Evolutionary conservation across 805 yeast species (phyloP).

Genomic region (Jamesozyma gamospora): DNA sequence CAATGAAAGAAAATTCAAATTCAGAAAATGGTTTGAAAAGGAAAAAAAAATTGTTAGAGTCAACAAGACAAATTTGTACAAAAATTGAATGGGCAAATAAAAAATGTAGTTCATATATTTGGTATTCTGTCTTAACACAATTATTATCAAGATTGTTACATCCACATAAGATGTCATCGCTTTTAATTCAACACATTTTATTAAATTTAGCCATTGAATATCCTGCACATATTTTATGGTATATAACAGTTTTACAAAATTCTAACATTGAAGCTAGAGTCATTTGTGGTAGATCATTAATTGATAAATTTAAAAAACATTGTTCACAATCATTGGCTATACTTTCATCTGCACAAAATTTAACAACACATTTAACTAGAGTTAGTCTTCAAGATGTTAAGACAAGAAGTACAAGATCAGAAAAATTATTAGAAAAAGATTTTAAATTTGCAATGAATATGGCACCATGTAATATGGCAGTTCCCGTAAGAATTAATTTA

Average conservation of each 20-base stretch:
- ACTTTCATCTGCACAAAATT: slow-evolving; percentile 16
- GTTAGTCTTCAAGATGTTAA: slow-evolving; percentile 23
- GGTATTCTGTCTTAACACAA: slow-evolving; percentile 85
- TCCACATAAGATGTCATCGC: slow-evolving; percentile 44
- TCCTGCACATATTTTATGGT: slow-evolving; percentile 82
- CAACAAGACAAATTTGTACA: slow-evolving; percentile 39
- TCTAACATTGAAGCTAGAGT: slow-evolving; percentile 44
- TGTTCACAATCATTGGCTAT: slow-evolving; percentile 9
- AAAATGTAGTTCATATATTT: slow-evolving; percentile 43
- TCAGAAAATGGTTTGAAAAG: slow-evolving; percentile 10
- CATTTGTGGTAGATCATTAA: slow-evolving; percentile 37
- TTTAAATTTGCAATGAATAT: slow-evolving; percentile 34
- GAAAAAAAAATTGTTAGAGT: slow-evolving; percentile 22
- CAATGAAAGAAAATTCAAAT: slow-evolving; percentile 16
- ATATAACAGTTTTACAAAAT: slow-evolving; percentile 48
- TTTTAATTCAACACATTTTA: slow-evolving; percentile 48
- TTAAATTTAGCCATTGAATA: slow-evolving; percentile 49
- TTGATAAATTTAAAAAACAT: slow-evolving; percentile 24
- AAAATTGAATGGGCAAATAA: slow-evolving; percentile 37
- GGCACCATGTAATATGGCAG: slow-evolving; percentile 47
- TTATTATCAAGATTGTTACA: slow-evolving; percentile 70
- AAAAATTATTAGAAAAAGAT: slow-evolving; percentile 30
- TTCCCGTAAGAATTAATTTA: slow-evolving; percentile 65
- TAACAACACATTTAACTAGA: slow-evolving; percentile 16
- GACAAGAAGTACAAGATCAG: slow-evolving; percentile 17